Base-by-base conservation (phyloP, 257 asterid species). In the Salvia rosmarinus region DNA sequence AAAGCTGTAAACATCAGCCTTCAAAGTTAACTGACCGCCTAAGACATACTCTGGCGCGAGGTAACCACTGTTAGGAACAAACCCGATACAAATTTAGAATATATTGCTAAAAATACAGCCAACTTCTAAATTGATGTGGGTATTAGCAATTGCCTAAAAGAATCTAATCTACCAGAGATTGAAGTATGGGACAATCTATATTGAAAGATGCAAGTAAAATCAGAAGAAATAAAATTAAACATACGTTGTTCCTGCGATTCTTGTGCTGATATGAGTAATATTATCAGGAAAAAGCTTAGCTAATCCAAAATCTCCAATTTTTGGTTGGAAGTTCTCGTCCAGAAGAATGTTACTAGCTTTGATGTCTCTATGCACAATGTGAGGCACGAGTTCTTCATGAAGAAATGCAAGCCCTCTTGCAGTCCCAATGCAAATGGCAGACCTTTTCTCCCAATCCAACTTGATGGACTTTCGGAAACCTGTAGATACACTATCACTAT, bases 251-350 rank as follows among this genome's bases (percentile, higher is more conserved):
- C 97, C 98, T 23, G 98, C 98, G 76, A 92, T 81, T 79, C 68
- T 85, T 66, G 98, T 92, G 88, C 96, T 92, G 75, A 92, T 92
- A 81, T 92, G 98, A 42, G 98, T 90, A 63, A 92, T 90, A 65
- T 88, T 74, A 72, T 92, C 95, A 25, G 98, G 98, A 73, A 92
- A 92, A 57, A 92, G 96, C 75, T 87, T 92, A 52, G 98, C 98
- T 84, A 92, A 79, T 72, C 98, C 98, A 55, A 92, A 92, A 79
- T 92, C 98, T 75, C 98, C 98, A 63, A 92, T 92, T 86, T 92
- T 92, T 50, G 98, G 95, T 54, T 70, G 87, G 52, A 85, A 85
- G 60, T 90, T 82, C 74, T 63, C 56, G 75, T 87, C 90, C 79
- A 92, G 91, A 65, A 90, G 92, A 80, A 88, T 80, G 82, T 92